phyloP scores from a whole-genome alignment of 2,329 filamentous ascomycete species.

The Venturia pyrina region DNA sequence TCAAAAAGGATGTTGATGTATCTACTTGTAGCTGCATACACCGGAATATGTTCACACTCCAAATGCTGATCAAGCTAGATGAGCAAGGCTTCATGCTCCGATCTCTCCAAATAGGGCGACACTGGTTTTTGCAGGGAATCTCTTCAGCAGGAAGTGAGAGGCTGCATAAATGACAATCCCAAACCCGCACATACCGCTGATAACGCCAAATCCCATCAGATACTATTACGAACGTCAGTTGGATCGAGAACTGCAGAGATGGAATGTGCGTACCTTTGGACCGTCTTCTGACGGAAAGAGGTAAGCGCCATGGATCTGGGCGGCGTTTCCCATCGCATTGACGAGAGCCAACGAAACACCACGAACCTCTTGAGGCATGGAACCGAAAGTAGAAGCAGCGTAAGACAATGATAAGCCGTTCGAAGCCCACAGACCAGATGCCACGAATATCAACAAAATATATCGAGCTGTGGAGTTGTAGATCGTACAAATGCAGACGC shows the following conservation, averaged over 20 bases:
- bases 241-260: not conserved
- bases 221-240: conserved; percentile 21
- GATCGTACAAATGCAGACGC: conserved; percentile 31
- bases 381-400: conserved; percentile 41
- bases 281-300: conserved; percentile 40
- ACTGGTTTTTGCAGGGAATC: conserved; percentile 3
- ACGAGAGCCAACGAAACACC: conserved; percentile 44
- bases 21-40: not conserved
- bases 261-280: conserved; percentile 26
- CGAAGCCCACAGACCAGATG: conserved; percentile 43
- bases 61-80: not conserved
- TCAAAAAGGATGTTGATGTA: too few relatives aligned
- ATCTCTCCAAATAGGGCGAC: not conserved
- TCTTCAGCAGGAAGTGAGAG: conserved; percentile 21
- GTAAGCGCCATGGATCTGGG: conserved; percentile 46
- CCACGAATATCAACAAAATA: conserved; percentile 46
- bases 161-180: conserved; percentile 21
- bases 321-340: conserved; percentile 45
- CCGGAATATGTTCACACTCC: not conserved
- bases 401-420: conserved; percentile 44
- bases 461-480: conserved; percentile 46
- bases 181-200: conserved; percentile 24
- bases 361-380: conserved; percentile 40
- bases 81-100: not conserved
- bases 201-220: conserved; percentile 33